A percentile compares a stretch with the other conserved stretches of the same genome.
These are phyloP conservation scores for Plasmodium malariae DNA, from an alignment of 169 alveolate genomes.

Conservation along the genomic window DNA sequence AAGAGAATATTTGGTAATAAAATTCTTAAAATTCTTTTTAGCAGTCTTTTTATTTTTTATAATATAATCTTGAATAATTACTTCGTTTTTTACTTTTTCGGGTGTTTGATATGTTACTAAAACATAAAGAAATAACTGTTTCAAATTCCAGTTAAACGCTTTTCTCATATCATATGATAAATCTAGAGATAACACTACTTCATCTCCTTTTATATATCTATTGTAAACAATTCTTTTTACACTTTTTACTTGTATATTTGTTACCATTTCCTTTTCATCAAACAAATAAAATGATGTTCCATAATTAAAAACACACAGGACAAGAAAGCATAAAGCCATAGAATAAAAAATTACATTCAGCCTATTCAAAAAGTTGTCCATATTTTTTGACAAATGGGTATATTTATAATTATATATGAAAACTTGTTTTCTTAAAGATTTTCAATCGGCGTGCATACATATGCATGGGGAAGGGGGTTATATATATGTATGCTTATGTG, in stretches of 20 bases:
- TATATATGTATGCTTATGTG: too few species aligned
- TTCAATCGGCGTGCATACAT: too few species aligned
- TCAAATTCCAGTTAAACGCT: slow-evolving; percentile 74
- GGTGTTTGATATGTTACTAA: slow-evolving; percentile 75
- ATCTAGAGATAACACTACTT: slow-evolving; percentile 64
- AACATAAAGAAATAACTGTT: slow-evolving; percentile 66
- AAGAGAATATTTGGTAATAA: slow-evolving; percentile 59
- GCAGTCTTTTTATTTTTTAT: slow-evolving; percentile 25
- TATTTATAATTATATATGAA: too few species aligned
- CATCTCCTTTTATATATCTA: slow-evolving; percentile 65
- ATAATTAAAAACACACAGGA: slow-evolving; percentile 45
- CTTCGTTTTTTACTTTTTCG: slow-evolving; percentile 40
- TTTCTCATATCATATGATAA: slow-evolving; percentile 74
- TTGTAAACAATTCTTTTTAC: slow-evolving; percentile 62
- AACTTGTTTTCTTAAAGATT: too few species aligned
- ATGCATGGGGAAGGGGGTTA: too few species aligned
- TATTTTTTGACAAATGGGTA: too few species aligned
- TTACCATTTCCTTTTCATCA: slow-evolving; percentile 44
- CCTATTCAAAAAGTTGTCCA: slow-evolving; percentile 57
- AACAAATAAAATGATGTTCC: slow-evolving; percentile 75
- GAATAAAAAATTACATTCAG: slow-evolving; percentile 62
- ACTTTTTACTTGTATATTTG: slow-evolving; percentile 44
- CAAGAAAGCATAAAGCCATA: slow-evolving; percentile 60
- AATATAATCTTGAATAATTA: slow-evolving; percentile 64
- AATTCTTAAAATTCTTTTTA: slow-evolving; percentile 27